Evolutionary conservation across 192 early-diverging fungal genomes (phyloP).

Genomic region (Coemansia sp.): DNA sequence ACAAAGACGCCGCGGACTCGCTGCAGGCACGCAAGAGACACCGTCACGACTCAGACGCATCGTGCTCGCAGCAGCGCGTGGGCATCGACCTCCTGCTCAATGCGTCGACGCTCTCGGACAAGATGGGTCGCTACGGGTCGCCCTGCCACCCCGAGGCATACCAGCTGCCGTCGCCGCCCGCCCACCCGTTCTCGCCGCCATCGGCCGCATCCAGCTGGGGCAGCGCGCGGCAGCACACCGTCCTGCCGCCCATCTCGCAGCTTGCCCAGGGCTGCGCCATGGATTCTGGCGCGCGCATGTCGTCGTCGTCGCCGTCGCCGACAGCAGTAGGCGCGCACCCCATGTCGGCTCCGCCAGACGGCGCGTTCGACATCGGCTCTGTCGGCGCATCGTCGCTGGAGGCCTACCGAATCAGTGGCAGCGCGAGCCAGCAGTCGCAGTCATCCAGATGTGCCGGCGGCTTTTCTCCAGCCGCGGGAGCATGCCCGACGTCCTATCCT

Average conservation of each 20-base stretch:
- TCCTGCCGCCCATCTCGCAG: conserved; percentile 43
- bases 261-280: conserved; percentile 10
- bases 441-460: not conserved
- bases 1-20: not conserved
- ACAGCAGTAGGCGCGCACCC: conserved; percentile 2
- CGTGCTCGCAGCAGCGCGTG: conserved; percentile 27
- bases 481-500: conserved; percentile 13
- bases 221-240: conserved; percentile 5
- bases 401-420: conserved; percentile 27
- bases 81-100: conserved; percentile 48
- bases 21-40: conserved; percentile 20
- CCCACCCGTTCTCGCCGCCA: conserved; percentile 11
- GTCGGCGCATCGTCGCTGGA: conserved; percentile 27
- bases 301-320: not conserved
- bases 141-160: not conserved
- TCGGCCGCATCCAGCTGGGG: not conserved
- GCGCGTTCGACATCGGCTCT: conserved; percentile 18
- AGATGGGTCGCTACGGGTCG: conserved; percentile 17
- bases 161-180: conserved; percentile 34
- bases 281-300: not conserved
- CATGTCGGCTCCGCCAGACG: conserved; percentile 22
- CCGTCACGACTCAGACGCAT: conserved; percentile 18
- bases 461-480: not conserved
- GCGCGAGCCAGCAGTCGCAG: not conserved
- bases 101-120: conserved; percentile 42